A percentile compares a stretch with the other conserved stretches of the same genome.
Evolutionary conservation across 441 rosid species (phyloP).

Genomic region (Euphorbia schlechtendalii): DNA sequence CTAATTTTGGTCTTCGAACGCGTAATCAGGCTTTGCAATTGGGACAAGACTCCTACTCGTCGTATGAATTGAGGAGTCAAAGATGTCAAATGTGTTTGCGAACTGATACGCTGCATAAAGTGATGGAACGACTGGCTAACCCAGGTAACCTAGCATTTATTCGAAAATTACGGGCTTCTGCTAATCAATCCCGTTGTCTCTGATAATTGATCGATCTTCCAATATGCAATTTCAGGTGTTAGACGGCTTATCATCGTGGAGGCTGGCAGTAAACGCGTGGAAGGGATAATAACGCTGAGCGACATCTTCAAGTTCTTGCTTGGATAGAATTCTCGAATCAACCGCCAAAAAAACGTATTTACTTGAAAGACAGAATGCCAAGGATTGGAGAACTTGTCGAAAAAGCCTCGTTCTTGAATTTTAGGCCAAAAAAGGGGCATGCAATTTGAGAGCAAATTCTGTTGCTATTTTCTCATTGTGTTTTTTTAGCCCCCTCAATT

Average conservation of each 20-base stretch:
- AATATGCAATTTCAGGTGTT: conserved; percentile 46
- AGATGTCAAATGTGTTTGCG: conserved; percentile 80
- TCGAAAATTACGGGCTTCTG: too few relatives aligned
- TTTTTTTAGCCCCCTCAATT: conserved; percentile 20
- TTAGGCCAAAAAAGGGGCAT: conserved; percentile 31
- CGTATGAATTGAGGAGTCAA: conserved; percentile 50
- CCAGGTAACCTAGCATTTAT: conserved; percentile 46
- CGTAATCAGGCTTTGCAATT: conserved; percentile 69
- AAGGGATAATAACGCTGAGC: conserved; percentile 82
- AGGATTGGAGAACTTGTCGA: too few relatives aligned
- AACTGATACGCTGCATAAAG: conserved; percentile 48
- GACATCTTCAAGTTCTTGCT: conserved; percentile 85
- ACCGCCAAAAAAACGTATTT: conserved; percentile 6
- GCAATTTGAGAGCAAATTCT: conserved; percentile 22
- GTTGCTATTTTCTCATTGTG: conserved; percentile 22
- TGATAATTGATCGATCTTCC: too few relatives aligned
- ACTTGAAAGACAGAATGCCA: conserved; percentile 18
- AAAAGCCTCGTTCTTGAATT: conserved; percentile 33
- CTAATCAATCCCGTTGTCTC: too few relatives aligned
- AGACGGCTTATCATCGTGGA: conserved; percentile 88
- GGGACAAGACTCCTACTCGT: conserved; percentile 67
- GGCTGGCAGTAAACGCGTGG: conserved; percentile 94
- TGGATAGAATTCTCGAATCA: conserved; percentile 29
- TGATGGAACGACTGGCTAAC: conserved; percentile 62
- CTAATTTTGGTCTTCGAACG: conserved; percentile 7